Evolutionary conservation across 176 grass and related monocot species (phyloP).

Genomic region (Carex pumila): DNA sequence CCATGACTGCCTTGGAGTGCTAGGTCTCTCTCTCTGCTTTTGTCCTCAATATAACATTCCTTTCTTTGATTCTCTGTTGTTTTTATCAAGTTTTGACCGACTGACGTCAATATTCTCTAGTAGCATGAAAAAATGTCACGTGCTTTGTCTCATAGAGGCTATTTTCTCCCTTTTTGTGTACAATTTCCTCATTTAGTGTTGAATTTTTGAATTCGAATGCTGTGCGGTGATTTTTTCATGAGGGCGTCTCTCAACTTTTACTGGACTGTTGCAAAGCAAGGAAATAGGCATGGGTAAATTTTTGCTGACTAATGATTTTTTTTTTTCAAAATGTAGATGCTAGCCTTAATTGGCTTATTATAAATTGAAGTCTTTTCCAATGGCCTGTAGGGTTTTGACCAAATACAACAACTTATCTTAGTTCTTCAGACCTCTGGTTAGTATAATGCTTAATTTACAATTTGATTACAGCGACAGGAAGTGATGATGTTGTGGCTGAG

Average conservation of each 20-base stretch:
- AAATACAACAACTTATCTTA: neutral
- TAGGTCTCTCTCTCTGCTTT: conserved; percentile 30
- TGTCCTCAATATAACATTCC: neutral
- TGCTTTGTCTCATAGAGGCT: neutral
- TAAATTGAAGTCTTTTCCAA: neutral
- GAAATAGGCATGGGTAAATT: neutral
- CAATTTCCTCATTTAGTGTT: neutral
- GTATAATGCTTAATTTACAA: neutral
- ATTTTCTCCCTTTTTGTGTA: neutral
- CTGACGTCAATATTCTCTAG: neutral
- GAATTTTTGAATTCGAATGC: neutral
- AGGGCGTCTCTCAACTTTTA: neutral
- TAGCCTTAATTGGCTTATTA: neutral
- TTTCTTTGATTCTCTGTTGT: neutral
- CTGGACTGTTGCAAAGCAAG: neutral
- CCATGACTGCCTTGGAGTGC: conserved; percentile 56
- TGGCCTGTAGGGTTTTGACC: neutral
- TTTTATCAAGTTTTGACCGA: neutral
- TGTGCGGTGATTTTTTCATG: neutral
- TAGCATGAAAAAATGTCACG: neutral
- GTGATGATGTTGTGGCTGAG: conserved; percentile 76
- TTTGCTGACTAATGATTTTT: neutral
- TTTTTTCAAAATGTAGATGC: neutral
- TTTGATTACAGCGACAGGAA: conserved; percentile 26
- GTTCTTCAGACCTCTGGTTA: neutral